phyloP scores from a whole-genome alignment of 441 rosid species.

The Pelargonium myrrhifolium region DNA sequence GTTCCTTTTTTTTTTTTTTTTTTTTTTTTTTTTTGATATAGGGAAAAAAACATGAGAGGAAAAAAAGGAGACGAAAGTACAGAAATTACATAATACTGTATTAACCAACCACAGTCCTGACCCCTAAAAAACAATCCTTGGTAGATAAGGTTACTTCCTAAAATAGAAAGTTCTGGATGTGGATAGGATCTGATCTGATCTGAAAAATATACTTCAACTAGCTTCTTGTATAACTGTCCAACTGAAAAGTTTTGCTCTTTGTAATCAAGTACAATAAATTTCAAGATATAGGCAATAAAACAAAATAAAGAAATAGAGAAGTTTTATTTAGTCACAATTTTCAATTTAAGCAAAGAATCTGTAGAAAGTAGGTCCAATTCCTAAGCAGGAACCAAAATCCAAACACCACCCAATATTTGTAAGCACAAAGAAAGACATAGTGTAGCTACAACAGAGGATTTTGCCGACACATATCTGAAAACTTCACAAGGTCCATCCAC shows the following conservation, averaged over 20 bases:
- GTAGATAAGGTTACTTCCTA: neutral
- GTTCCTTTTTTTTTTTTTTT: no score
- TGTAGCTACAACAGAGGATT: slow-evolving; percentile 41
- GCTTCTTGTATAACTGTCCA: neutral
- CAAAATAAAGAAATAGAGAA: neutral
- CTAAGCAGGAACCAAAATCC: slow-evolving; percentile 45
- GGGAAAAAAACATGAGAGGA: no score
- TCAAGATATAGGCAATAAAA: no score
- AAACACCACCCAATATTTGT: slow-evolving; percentile 51
- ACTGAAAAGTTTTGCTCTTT: neutral
- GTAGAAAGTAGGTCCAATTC: neutral
- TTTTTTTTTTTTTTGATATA: no score
- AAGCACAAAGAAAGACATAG: slow-evolving; percentile 54
- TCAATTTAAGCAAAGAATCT: neutral
- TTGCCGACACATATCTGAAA: slow-evolving; percentile 39
- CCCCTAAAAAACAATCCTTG: no score
- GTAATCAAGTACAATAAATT: neutral
- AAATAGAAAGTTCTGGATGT: neutral
- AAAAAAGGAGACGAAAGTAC: no score
- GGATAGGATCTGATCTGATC: neutral
- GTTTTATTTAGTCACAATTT: neutral
- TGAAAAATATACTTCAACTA: neutral
- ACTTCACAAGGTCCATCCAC: slow-evolving; percentile 40
- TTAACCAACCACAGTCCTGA: no score
- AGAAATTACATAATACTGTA: no score